A percentile compares a stretch with the other conserved stretches of the same genome.
Conservation (phyloP, 2,329 filamentous ascomycete species). For the Pseudogymnoascus sp. region DNA sequence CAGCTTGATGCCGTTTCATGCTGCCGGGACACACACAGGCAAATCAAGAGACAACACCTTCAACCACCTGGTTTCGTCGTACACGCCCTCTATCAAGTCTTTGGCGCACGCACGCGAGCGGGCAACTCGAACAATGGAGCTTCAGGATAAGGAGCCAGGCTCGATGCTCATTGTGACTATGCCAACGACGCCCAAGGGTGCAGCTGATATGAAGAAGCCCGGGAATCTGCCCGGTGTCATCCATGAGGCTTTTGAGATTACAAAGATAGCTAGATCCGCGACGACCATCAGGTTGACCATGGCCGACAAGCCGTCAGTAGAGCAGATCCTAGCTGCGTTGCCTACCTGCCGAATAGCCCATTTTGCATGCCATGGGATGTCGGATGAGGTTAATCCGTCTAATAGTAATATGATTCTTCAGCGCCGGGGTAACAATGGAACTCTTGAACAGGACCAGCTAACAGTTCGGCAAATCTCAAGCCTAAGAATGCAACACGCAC, state of each 20-base stretch:
- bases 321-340: too few species aligned
- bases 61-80: constrained; percentile 9
- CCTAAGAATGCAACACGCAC: background rate
- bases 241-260: constrained; percentile 10
- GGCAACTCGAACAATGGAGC: too few species aligned
- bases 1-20: constrained; percentile 12
- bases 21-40: constrained; percentile 2
- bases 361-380: too few species aligned
- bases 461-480: too few species aligned
- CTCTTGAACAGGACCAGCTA: too few species aligned
- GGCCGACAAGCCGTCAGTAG: too few species aligned
- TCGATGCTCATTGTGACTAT: background rate
- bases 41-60: background rate
- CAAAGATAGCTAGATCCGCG: too few species aligned
- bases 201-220: background rate
- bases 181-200: background rate
- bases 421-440: too few species aligned
- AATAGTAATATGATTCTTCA: too few species aligned
- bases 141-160: background rate
- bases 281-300: too few species aligned
- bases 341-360: too few species aligned
- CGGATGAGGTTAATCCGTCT: too few species aligned
- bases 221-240: background rate
- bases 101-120: background rate
- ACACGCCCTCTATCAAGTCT: constrained; percentile 11